Conservation (phyloP, 1,284 basidiomycete species). For the Rhizoctonia solani region DNA sequence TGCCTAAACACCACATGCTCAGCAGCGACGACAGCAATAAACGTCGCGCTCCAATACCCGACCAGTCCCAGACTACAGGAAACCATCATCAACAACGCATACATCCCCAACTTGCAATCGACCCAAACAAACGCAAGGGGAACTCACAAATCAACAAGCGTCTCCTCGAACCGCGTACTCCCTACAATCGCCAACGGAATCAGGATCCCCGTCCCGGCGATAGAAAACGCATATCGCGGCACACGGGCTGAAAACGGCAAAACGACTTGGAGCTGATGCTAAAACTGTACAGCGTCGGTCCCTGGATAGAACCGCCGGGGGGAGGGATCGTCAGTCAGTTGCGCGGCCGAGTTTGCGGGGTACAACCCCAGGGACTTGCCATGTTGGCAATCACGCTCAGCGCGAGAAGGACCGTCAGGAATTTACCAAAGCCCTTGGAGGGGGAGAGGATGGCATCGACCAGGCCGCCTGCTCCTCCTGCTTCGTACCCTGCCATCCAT, state of each 20-base stretch:
- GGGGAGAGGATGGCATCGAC: slow-evolving; percentile 74
- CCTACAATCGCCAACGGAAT: slow-evolving; percentile 71
- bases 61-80: slow-evolving; percentile 24
- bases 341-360: slow-evolving; percentile 43
- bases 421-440: slow-evolving; percentile 62
- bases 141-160: slow-evolving; percentile 61
- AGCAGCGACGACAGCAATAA: slow-evolving; percentile 59
- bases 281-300: slow-evolving; percentile 69
- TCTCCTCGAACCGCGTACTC: slow-evolving; percentile 64
- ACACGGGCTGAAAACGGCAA: slow-evolving; percentile 68
- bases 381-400: slow-evolving; percentile 85
- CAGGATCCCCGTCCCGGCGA: slow-evolving; percentile 75
- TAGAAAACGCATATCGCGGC: slow-evolving; percentile 85
- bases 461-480: slow-evolving; percentile 63
- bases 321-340: too few relatives aligned
- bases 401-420: slow-evolving; percentile 68
- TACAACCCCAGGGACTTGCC: slow-evolving; percentile 55
- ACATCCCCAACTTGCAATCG: too few relatives aligned
- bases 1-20: slow-evolving; percentile 69
- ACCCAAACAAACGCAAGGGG: too few relatives aligned
- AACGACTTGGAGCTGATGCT: slow-evolving; percentile 81
- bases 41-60: slow-evolving; percentile 70
- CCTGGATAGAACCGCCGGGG: too few relatives aligned
- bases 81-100: background rate
- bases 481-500: slow-evolving; percentile 67